Evolutionary conservation across 768 basidiomycete genomes (phyloP).

Genomic region (Zangia roseola): DNA sequence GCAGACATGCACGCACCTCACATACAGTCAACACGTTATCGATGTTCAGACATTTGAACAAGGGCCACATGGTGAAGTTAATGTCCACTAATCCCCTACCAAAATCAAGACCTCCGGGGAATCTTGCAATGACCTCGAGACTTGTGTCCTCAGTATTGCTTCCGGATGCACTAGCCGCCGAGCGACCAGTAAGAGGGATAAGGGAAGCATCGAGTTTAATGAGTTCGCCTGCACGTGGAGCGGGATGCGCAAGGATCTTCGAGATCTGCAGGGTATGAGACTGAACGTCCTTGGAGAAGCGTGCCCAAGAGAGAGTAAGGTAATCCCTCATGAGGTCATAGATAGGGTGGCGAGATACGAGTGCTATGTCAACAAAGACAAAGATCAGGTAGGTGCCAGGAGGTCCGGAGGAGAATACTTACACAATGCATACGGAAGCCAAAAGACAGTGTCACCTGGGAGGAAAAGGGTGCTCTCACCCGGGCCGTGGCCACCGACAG

Average conservation of each 20-base stretch:
- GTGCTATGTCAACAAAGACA: conserved; percentile 42
- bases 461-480: conserved; percentile 88
- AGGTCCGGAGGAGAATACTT: conserved; percentile 30
- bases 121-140: conserved; percentile 84
- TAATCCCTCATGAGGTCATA: conserved; percentile 96
- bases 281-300: conserved; percentile 91
- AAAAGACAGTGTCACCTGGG: conserved; percentile 88
- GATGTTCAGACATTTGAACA: conserved; percentile 90
- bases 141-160: conserved; percentile 38
- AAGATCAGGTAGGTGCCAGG: conserved; percentile 9
- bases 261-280: conserved; percentile 89
- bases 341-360: conserved; percentile 90
- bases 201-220: conserved; percentile 84
- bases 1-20: conserved; percentile 52
- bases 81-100: conserved; percentile 88
- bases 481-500: conserved; percentile 69
- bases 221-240: conserved; percentile 83
- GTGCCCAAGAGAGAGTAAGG: conserved; percentile 92
- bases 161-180: conserved; percentile 40
- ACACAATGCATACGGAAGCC: conserved; percentile 94
- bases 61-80: conserved; percentile 96
- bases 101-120: conserved; percentile 93
- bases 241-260: conserved; percentile 84
- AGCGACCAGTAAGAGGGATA: conserved; percentile 41
- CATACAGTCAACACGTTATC: conserved; percentile 93